Evolutionary conservation across 2,329 filamentous ascomycete species (phyloP), one percentile per base, ranked within the genome.

Genomic region (Didymella keratinophila): DNA sequence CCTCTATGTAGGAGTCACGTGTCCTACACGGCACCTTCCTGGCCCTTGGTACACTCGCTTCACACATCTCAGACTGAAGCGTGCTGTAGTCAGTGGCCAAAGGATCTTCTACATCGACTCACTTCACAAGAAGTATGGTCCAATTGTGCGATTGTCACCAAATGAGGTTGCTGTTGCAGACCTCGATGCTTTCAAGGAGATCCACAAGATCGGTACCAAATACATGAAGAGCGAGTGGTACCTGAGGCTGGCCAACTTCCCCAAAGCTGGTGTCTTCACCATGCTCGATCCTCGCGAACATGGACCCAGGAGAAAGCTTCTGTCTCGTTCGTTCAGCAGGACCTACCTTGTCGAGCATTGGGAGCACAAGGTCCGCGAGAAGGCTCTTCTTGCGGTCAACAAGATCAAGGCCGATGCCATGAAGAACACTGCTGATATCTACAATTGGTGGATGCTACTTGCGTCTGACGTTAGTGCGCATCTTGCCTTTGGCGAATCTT

Each of bases 361-460:
- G 74, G 77, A 80, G 44, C 55, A 58, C 0, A 60, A 67, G 6
- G 72, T 80, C 6, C 60, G 66, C 5, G 71, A 76, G 45, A 75
- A 73, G 52, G 67, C 73, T 1, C 57, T 65, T 11, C 61, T 76
- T 23, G 74, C 73, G 4, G 70, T 79, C 8, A 52, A 56, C 0
- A 70, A 72, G 48, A 78, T 79, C 52, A 69, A 68, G 34, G 47
- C 28, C 3, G 65, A 71, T 47, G 70, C 64, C 1, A 49, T 52
- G 45, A 62, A 66, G 6, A 65, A 71, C 21, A 62, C 56, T 14
- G 71, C 71, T 10, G 77, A 80, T 37, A 45, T 71, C 2, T 60
- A 79, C 43, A 75, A 76, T 46, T 69, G 75, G 76, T 75, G 68
- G 68, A 78, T 74, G 32, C 71, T 78, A 21, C 74, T 79, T 58